These are phyloP conservation scores for Podospora sp. DNA, from an alignment of 495 filamentous ascomycete species.

Conservation along the genomic window DNA sequence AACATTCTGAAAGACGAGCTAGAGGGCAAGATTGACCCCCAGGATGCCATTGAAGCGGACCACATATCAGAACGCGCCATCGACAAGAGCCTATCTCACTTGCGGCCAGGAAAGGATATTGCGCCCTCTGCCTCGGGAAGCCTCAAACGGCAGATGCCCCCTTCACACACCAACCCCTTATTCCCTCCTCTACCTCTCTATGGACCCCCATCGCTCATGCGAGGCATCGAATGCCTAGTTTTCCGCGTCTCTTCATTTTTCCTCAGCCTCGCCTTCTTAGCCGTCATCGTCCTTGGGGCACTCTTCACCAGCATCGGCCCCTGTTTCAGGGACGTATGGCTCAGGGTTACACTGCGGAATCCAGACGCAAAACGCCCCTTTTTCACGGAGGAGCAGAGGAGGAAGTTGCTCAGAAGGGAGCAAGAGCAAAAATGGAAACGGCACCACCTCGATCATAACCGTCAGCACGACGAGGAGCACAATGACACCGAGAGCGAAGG, in stretches of 20 bases:
- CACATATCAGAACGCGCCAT: neutral
- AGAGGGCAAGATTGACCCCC: constrained; percentile 26
- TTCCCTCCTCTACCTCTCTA: constrained; percentile 89
- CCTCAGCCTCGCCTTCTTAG: constrained; percentile 74
- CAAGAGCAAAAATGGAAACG: constrained; percentile 64
- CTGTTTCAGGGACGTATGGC: constrained; percentile 48
- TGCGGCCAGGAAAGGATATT: neutral
- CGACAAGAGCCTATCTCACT: neutral
- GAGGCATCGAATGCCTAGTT: constrained; percentile 62
- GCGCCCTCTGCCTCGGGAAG: constrained; percentile 38
- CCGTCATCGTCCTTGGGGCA: constrained; percentile 73
- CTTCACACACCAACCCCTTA: constrained; percentile 73
- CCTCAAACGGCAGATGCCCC: constrained; percentile 52
- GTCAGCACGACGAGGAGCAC: constrained; percentile 34
- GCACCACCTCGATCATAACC: constrained; percentile 33
- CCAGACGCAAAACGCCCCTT: constrained; percentile 66
- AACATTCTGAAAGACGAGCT: constrained; percentile 63
- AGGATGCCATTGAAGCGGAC: neutral
- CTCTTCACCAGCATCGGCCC: constrained; percentile 62
- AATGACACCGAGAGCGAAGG: constrained; percentile 49
- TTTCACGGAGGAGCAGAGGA: constrained; percentile 62
- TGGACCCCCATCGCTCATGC: constrained; percentile 66
- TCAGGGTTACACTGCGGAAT: constrained; percentile 56
- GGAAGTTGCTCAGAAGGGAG: constrained; percentile 55
- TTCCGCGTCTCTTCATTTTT: constrained; percentile 70